A percentile compares a stretch with the other conserved stretches of the same genome.
Evolutionary conservation across 2,329 filamentous ascomycete species (phyloP).

Genomic region (Penicillium psychrosexuale): DNA sequence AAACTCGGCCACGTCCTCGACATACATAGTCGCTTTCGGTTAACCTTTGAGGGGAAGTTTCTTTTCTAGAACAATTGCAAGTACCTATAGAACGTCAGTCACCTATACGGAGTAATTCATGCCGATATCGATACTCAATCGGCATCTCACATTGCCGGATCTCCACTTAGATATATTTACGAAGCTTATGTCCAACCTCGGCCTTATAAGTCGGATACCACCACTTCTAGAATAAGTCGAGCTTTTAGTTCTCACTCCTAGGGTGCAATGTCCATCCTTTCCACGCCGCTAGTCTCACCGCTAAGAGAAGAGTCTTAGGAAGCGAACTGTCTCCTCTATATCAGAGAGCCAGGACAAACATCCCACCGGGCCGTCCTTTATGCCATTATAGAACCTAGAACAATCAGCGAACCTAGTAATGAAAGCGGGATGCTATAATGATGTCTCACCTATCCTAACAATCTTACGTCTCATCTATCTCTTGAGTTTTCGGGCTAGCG

Average conservation of each 20-base stretch:
- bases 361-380: slow-evolving; percentile 18
- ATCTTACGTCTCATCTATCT: slow-evolving; percentile 22
- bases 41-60: slow-evolving; percentile 17
- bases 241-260: too few species aligned
- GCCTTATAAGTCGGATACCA: slow-evolving; percentile 26
- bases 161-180: slow-evolving; percentile 21
- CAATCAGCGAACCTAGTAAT: slow-evolving; percentile 6
- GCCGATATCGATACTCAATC: too few species aligned
- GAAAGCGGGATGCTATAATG: too few species aligned
- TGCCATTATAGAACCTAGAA: slow-evolving; percentile 24
- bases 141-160: slow-evolving; percentile 16
- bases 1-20: slow-evolving; percentile 34
- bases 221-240: slow-evolving; percentile 21
- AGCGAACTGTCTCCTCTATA: slow-evolving; percentile 27
- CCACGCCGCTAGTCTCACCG: slow-evolving; percentile 13
- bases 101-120: too few species aligned
- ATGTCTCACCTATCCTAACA: too few species aligned
- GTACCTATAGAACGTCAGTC: slow-evolving; percentile 22
- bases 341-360: slow-evolving; percentile 23
- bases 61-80: slow-evolving; percentile 29
- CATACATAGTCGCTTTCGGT: slow-evolving; percentile 32
- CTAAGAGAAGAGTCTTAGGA: slow-evolving; percentile 29
- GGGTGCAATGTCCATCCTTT: slow-evolving; percentile 11
- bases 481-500: slow-evolving; percentile 25
- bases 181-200: slow-evolving; percentile 14